Evolutionary conservation across 768 basidiomycete genomes (phyloP), one percentile per base, ranked within the genome.

Genomic region (Naganishia randhawae): DNA sequence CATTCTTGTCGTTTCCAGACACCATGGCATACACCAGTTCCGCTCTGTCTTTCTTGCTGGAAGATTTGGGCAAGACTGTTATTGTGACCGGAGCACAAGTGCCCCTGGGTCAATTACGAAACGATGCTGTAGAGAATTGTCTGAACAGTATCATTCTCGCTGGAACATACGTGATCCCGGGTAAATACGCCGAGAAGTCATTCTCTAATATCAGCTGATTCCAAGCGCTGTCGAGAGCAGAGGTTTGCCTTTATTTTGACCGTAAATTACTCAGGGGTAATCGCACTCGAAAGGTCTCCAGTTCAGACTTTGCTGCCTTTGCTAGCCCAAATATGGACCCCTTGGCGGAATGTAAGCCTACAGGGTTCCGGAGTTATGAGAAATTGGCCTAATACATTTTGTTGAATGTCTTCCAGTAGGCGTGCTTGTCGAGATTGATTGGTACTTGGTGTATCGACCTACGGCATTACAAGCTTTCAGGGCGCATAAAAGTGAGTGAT

Each of bases 31-130:
- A 92, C 79, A 88, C 89, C 9, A 86, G 92, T 9, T 92, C 91
- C 55, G 91, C 92, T 3, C 83, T 95, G 41, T 90, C 89, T 75
- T 97, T 96, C 78, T 80, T 97, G 65, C 84, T 97, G 8, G 92
- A 96, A 80, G 92, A 96, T 72, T 84, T 97, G 3, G 91, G 92
- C 54, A 93, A 92, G 81, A 92, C 91, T 0, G 89, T 93, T 48
- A 91, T 95, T 67, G 73, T 94, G 33, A 95, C 91, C 0, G 94
- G 93, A 14, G 92, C 93, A 0, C 94, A 96, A 81, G 95, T 97
- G 39, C 91, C 94, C 16, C 82, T 93, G 37, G 92, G 90, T 1
- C 89, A 92, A 75, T 82, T 94, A 52, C 85, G 92, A n/a, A 96
- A 94, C 73, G 93, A 97, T 77, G 92, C 92, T 9, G 87, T 92